phyloP scores from a whole-genome alignment of 768 basidiomycete genomes.

The Hypholoma fasciculare region DNA sequence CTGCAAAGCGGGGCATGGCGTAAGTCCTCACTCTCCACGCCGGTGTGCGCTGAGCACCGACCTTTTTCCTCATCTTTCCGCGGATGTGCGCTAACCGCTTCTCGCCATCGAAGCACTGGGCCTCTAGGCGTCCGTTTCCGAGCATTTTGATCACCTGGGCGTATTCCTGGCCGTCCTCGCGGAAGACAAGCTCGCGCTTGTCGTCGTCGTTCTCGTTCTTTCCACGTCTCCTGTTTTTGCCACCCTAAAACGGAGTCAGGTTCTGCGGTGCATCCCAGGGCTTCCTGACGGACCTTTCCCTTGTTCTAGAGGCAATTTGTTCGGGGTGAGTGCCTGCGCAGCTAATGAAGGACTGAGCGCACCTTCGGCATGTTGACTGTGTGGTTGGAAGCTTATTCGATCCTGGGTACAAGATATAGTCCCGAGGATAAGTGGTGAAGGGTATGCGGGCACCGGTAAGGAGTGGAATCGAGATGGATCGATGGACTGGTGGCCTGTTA shows the following conservation, averaged over 20 bases:
- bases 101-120: slow-evolving; percentile 97
- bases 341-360: neutral
- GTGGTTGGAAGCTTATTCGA: neutral
- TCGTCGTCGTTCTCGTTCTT: slow-evolving; percentile 99
- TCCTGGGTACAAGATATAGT: neutral
- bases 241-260: slow-evolving; percentile 61
- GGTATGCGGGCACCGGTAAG: neutral
- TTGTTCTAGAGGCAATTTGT: slow-evolving; percentile 4
- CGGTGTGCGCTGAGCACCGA: slow-evolving; percentile 29
- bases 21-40: neutral
- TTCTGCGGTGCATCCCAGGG: neutral
- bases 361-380: slow-evolving; percentile 8
- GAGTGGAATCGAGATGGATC: neutral
- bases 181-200: slow-evolving; percentile 98
- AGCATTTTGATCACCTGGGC: slow-evolving; percentile 99
- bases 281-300: slow-evolving; percentile 6
- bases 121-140: slow-evolving; percentile 95
- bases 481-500: slow-evolving; percentile 1
- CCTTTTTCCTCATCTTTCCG: slow-evolving; percentile 99
- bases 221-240: slow-evolving; percentile 98
- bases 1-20: slow-evolving; percentile 38
- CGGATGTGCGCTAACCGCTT: slow-evolving; percentile 97
- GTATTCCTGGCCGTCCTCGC: slow-evolving; percentile 98
- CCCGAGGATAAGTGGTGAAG: neutral
- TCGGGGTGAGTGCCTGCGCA: neutral